These are phyloP conservation scores for Colletotrichum karsti DNA, from an alignment of 2,329 filamentous ascomycete genomes.

Conservation along the genomic window DNA sequence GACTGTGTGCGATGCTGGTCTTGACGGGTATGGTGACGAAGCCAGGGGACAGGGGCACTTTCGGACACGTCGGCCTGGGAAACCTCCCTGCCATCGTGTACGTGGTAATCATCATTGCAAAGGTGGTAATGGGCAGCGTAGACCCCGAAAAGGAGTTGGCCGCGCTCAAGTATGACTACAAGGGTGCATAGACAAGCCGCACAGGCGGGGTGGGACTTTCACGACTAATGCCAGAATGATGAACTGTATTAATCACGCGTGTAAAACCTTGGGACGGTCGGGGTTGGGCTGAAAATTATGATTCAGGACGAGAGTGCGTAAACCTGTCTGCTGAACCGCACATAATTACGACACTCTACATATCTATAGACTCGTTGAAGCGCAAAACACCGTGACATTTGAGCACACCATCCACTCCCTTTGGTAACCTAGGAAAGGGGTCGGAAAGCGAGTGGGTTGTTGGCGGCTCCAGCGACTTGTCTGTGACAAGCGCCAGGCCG, in stretches of 20 bases:
- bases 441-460: conserved; percentile 51
- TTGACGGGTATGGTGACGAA: conserved; percentile 51
- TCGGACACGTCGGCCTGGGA: conserved; percentile 53
- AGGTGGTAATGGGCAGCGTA: conserved; percentile 73
- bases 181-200: conserved; percentile 67
- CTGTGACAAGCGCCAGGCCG: conserved; percentile 89
- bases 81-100: conserved; percentile 68
- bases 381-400: conserved; percentile 86
- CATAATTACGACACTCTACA: conserved; percentile 47
- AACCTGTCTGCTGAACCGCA: conserved; percentile 12
- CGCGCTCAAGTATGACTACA: conserved; percentile 71
- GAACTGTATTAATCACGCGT: background rate
- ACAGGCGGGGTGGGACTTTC: background rate
- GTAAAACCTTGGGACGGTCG: background rate
- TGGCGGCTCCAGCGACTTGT: conserved; percentile 73
- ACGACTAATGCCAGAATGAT: conserved; percentile 23
- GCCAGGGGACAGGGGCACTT: conserved; percentile 36
- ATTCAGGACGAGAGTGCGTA: conserved; percentile 1
- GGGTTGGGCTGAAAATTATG: background rate
- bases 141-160: conserved; percentile 73
- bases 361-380: conserved; percentile 92
- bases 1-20: conserved; percentile 61
- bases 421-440: conserved; percentile 70
- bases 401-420: conserved; percentile 88
- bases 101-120: conserved; percentile 65